Evolutionary conservation across 2,329 filamentous ascomycete genomes (phyloP), one percentile per base, ranked within the genome.

Genomic region (Colletotrichum zoysiae): DNA sequence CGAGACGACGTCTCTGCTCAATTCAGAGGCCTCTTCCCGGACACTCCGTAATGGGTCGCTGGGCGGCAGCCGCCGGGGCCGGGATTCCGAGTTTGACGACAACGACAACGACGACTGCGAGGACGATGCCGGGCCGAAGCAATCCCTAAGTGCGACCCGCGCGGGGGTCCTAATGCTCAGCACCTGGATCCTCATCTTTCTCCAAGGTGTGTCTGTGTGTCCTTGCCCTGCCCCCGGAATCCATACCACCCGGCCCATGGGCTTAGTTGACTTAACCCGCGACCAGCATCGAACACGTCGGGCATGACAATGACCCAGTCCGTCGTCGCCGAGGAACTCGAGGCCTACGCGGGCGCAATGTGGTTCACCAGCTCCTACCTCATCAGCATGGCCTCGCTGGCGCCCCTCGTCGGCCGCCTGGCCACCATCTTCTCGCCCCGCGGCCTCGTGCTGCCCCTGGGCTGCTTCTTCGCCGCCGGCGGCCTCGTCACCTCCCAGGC

Each of bases 281-380:
- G 44, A 46, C 8, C 71, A 87, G 86, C 87, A 7, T 83, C 88
- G 73, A 96, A 96, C 77, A 93, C 95, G 82, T 93, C 91, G 16
- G 90, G 94, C 75, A 91, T 97, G 78, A 93, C 93, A 7, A 95
- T 94, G 67, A 93, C 92, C 1, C 94, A 96, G 81, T 93, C 91
- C 9, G 86, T 86, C 61, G 93, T 97, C 74, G 93, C 93, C 2
- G 87, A 87, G 9, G 93, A 95, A 74, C 84, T 97, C 2, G 86
- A 93, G 80, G 89, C 92, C 1, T 95, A 94, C 77, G 89, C 91
- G 67, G 84, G 90, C 67, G 90, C 90, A 46, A 92, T 90, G 80
- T 97, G 93, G 93, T 94, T 96, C 78, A 94, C 92, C 9, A 93
- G 92, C 42, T 86, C 91, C 2, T 97, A 94, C 78, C 85, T 96